Evolutionary conservation across 2,329 filamentous ascomycete genomes (phyloP).

Genomic region (Trichophyton verrucosum): DNA sequence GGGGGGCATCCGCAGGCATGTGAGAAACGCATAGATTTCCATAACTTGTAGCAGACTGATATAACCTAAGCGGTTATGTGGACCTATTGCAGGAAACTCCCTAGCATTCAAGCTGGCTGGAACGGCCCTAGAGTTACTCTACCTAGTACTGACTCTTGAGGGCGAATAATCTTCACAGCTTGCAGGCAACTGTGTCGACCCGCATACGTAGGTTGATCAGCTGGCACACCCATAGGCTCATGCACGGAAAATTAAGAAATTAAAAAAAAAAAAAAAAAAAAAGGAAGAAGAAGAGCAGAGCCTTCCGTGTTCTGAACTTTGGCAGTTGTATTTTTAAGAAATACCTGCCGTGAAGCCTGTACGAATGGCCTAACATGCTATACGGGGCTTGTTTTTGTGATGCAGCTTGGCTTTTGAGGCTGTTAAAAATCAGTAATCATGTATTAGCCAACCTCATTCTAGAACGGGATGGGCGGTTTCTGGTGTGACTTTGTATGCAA

Average conservation of each 20-base stretch:
- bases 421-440: neutral
- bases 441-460: neutral
- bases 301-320: neutral
- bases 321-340: neutral
- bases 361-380: neutral
- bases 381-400: neutral
- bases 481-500: neutral
- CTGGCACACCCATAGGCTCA: neutral
- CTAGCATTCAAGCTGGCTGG: neutral
- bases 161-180: neutral
- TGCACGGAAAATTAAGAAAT: neutral
- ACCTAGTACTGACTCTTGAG: neutral
- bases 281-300: neutral
- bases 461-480: neutral
- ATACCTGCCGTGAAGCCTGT: neutral
- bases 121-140: neutral
- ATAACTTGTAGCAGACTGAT: neutral
- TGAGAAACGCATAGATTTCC: neutral
- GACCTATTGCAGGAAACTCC: neutral
- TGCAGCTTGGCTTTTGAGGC: neutral
- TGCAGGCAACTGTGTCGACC: neutral
- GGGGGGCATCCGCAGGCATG: neutral
- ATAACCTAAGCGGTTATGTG: conserved; percentile 3
- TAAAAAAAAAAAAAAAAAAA: too few species aligned
- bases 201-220: neutral